Percentiles rank a stretch among this genome's conserved stretches.
Conservation (phyloP, 164 flowering plant species). For the Berberis thunbergii region DNA sequence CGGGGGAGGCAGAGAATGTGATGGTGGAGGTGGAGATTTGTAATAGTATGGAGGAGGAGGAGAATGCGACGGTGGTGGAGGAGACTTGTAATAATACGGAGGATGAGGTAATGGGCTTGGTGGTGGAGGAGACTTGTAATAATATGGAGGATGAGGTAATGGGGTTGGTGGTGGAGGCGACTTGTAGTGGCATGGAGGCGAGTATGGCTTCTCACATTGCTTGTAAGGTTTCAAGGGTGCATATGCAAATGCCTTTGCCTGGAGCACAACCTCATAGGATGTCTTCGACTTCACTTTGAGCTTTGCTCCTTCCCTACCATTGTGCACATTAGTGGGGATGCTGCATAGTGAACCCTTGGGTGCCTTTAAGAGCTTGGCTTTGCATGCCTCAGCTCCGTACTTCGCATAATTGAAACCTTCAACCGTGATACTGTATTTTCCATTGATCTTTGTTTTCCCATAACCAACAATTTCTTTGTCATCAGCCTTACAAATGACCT, state of each 20-base stretch:
- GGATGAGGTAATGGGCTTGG: not conserved
- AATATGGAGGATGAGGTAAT: not conserved
- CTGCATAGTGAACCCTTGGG: not conserved
- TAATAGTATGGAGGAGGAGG: not conserved
- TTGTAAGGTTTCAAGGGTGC: not conserved
- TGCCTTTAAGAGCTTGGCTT: slow-evolving; percentile 1
- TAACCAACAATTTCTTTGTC: not conserved
- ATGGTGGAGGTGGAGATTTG: not conserved
- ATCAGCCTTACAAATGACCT: not conserved
- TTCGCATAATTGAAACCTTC: not conserved
- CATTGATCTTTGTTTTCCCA: slow-evolving; percentile 3
- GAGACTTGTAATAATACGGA: not conserved
- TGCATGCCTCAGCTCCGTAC: not conserved
- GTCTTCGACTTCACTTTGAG: not conserved
- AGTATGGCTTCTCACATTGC: not conserved
- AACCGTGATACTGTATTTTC: slow-evolving; percentile 3
- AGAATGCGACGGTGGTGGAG: not conserved
- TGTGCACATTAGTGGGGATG: not conserved
- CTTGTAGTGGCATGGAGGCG: not conserved
- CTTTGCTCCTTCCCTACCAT: not conserved
- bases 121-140: not conserved
- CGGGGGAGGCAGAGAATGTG: not conserved
- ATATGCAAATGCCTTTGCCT: slow-evolving; percentile 2
- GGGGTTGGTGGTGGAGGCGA: not conserved
- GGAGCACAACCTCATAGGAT: not conserved